phyloP scores from a whole-genome alignment of 2,329 filamentous ascomycete species.

The Triangularia setosa region DNA sequence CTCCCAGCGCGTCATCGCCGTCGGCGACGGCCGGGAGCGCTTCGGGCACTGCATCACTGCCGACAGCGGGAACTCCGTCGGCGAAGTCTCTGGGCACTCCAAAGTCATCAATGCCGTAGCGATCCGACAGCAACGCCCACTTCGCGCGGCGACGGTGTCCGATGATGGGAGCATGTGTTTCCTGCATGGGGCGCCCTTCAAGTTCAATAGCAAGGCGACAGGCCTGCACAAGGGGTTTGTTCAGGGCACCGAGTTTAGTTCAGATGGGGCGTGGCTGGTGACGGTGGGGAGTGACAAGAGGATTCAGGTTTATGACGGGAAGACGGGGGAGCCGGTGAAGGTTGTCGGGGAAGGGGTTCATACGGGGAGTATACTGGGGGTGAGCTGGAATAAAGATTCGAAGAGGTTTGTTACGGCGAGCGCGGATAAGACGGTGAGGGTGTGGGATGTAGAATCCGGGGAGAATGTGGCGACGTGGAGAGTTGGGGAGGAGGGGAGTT shows the following conservation, averaged over 20 bases:
- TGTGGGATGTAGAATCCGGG: conserved; percentile 85
- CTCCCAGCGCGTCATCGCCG: conserved; percentile 91
- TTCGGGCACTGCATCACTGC: conserved; percentile 93
- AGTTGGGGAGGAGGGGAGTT: conserved; percentile 68
- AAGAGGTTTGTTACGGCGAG: conserved; percentile 85
- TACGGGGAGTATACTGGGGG: conserved; percentile 86
- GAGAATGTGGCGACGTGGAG: conserved; percentile 78
- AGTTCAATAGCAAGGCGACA: conserved; percentile 80
- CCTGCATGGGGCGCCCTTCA: conserved; percentile 91
- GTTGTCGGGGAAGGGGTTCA: conserved; percentile 81
- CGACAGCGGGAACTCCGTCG: conserved; percentile 93
- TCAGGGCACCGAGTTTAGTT: conserved; percentile 82
- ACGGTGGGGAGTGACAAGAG: conserved; percentile 89
- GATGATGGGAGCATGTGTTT: conserved; percentile 90
- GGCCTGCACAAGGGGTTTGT: conserved; percentile 85
- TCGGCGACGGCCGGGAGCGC: conserved; percentile 89
- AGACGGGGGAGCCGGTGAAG: conserved; percentile 78
- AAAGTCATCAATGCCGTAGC: conserved; percentile 87
- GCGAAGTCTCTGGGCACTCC: conserved; percentile 89
- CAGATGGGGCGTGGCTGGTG: conserved; percentile 75
- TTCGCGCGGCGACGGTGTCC: conserved; percentile 84
- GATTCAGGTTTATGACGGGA: conserved; percentile 95
- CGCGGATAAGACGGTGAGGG: conserved; percentile 88
- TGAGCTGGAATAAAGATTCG: conserved; percentile 86
- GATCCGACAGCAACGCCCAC: conserved; percentile 82